Base-by-base conservation (phyloP, 2,329 filamentous ascomycete species). In the Penicillium corylophilum region DNA sequence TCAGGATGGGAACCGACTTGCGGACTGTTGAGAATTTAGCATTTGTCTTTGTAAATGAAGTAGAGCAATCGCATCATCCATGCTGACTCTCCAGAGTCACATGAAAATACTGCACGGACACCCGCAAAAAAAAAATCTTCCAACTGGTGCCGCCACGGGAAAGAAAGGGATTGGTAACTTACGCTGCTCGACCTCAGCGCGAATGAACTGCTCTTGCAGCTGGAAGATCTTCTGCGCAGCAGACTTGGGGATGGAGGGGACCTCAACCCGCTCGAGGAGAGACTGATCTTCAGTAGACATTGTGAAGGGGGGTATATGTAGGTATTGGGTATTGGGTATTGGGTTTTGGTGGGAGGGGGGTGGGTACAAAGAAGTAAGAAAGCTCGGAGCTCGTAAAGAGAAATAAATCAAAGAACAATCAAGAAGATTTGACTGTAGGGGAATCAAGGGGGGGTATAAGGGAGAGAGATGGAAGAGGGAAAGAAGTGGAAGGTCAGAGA, bases 181-280 rank as follows among this genome's bases (percentile, higher is more conserved):
- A 95, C 91, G 81, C 65, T 94, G 86, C 70, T 95, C 87, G 31
- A 86, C 80, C 74, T 96, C 91, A 31, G 85, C 85, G 64, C 92
- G 84, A 54, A 92, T 86, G 65, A 96, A 95, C 58, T 95, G 87
- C 62, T 85, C 81, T 78, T 96, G 90, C 58, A 96, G 79, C 51
- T 87, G 82, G 52, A 84, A 82, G 59, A 97, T 84, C 70, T 93
- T 83, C 53, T 57, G 64, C 49, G 57, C 55, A 13, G 64, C 63
- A 73, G 90, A 87, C 51, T 64, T 64, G 24, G 71, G 67, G 49
- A 74, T 62, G 43, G 52, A 46, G 35, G 70, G 69, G 28, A 65
- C 29, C 55, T 67, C 67, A 52, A 71, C 56, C 52, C 68, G 66
- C 52, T 74, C 69, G 44, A 69, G 57, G 39, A 73, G 67, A 24